Base-by-base conservation (phyloP, 345 rosid genomes). In the Salix exigua region DNA sequence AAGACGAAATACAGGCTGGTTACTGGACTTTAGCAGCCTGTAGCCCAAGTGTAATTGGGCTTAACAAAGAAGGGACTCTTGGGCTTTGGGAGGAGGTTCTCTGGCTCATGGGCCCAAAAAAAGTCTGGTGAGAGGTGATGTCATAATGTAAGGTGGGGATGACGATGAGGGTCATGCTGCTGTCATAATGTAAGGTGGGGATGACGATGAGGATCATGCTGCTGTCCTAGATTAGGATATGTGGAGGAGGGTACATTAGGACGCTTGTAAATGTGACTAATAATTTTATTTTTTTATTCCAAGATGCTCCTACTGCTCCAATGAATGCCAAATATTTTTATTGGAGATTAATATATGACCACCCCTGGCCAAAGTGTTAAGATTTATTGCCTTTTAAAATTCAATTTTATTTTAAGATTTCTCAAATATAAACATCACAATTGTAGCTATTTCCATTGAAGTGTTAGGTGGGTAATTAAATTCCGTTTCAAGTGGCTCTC, bases 11-110 rank as follows among this genome's bases (percentile, higher is more conserved):
- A 18, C 66, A 7, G 23, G 73, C 73, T 74, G 81, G 84, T 30
- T 78, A 65, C 28, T 81, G 78, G 84, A 66, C 69, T 4, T 33
- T 74, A 7, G 81, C 78, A 16, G 84, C 84, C 8, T 81, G 76
- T 44, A 77, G 81, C 72, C 64, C 78, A 23, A 64, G 65, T 70
- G 76, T 78, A 14, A 79, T 87, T 69, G 94, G 97, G 79, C 88
- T 89, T 18, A 78, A 83, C 31, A 67, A 68, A 77, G 82, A 80
- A 0, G 83, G 85, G 12, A 83, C 72, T 40, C 70, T 72, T 58
- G 89, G 92, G 80, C 97, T 95, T 30, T 88, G 97, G 97, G 95
- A 90, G 46, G 96, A 95, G 77, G 77, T 91, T 78, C 83, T 83
- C 51, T 81, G 89, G 73, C 96, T 95, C 50, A 74, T 89, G 74